Evolutionary conservation across 345 rosid genomes (phyloP).

Genomic region (Noccaea bulbosa): DNA sequence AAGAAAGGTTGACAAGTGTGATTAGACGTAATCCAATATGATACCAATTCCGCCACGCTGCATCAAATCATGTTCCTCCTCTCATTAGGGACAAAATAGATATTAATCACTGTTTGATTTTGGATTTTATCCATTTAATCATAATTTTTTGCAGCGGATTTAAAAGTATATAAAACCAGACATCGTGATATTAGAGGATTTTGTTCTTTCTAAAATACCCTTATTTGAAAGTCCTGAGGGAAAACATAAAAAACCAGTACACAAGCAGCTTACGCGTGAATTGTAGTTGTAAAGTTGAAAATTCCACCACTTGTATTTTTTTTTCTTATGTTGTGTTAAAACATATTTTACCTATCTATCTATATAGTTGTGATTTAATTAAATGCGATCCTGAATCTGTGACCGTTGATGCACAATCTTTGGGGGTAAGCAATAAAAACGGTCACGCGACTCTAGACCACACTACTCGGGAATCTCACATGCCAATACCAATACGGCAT

Average conservation of each 20-base stretch:
- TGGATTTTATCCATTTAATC: conserved; percentile 27
- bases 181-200: not conserved
- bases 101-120: conserved; percentile 17
- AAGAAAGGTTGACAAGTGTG: conserved; percentile 27
- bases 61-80: conserved; percentile 46
- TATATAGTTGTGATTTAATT: conserved; percentile 29
- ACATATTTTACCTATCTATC: not conserved
- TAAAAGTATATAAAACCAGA: not conserved
- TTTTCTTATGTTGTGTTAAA: not conserved
- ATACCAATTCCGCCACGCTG: conserved; percentile 39
- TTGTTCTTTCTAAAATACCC: conserved; percentile 19
- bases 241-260: not conserved
- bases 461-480: conserved; percentile 45
- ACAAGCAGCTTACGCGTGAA: conserved; percentile 38
- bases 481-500: conserved; percentile 38
- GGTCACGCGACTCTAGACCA: conserved; percentile 46
- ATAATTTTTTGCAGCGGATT: conserved; percentile 25
- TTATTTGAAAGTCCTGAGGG: not conserved
- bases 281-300: conserved; percentile 41
- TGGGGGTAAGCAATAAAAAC: conserved; percentile 44
- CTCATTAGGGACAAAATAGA: conserved; percentile 31
- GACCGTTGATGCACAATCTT: conserved; percentile 45
- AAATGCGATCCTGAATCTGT: conserved; percentile 39
- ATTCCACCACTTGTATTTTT: conserved; percentile 33
- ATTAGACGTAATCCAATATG: conserved; percentile 37